Conservation (phyloP, 371 early-diverging fungal species). For the Globomyces sp. region DNA sequence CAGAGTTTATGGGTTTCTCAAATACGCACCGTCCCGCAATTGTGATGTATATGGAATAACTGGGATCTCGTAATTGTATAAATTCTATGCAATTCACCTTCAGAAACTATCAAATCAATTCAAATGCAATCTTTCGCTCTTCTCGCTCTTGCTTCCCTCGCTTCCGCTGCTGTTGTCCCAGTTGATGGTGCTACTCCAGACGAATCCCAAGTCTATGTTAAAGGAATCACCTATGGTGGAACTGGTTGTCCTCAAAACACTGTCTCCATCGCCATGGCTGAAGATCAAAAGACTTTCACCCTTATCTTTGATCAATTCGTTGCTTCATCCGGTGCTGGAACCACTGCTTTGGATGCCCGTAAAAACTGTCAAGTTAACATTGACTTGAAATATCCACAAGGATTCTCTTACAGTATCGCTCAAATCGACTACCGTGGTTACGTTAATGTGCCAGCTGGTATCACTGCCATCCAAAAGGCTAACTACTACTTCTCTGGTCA, state of each 20-base stretch:
- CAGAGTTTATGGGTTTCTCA: too few relatives aligned
- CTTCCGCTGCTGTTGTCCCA: neutral
- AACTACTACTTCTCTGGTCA: constrained; percentile 32
- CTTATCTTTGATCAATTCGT: constrained; percentile 27
- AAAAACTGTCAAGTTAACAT: constrained; percentile 33
- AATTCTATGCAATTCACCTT: too few relatives aligned
- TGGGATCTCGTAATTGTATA: too few relatives aligned
- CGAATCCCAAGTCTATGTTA: constrained; percentile 24
- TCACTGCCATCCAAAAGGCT: constrained; percentile 20
- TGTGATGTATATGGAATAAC: too few relatives aligned
- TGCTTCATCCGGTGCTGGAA: constrained; percentile 23
- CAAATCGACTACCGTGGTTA: constrained; percentile 31
- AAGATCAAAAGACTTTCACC: constrained; percentile 23
- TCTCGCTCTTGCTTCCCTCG: constrained; percentile 10
- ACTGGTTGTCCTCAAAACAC: constrained; percentile 28
- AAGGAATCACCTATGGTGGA: constrained; percentile 22
- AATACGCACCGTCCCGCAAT: too few relatives aligned
- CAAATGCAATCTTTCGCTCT: constrained; percentile 13
- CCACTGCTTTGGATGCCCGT: constrained; percentile 21
- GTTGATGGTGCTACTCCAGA: constrained; percentile 11
- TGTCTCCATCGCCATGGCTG: constrained; percentile 16
- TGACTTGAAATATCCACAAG: constrained; percentile 25
- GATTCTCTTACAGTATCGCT: constrained; percentile 28
- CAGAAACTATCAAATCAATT: neutral
- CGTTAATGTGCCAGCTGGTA: constrained; percentile 19